Percentiles rank a stretch among this genome's conserved stretches.
Evolutionary conservation across 2,329 filamentous ascomycete genomes (phyloP).

Genomic region (Aureobasidium subglaciale): DNA sequence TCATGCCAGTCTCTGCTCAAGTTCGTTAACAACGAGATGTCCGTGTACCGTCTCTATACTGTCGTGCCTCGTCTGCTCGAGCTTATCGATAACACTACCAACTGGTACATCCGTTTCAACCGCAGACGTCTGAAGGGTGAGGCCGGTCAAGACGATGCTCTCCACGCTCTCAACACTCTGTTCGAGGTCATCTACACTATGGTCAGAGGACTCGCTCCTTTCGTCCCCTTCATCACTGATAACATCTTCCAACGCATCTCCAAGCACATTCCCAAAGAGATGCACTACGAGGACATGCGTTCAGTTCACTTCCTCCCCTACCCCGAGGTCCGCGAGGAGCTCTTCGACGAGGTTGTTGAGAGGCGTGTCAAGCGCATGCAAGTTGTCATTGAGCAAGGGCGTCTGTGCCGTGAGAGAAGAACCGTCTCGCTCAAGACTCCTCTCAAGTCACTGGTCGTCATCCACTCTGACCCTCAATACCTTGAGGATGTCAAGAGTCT

Average conservation of each 20-base stretch:
- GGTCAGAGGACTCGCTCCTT: constrained; percentile 80
- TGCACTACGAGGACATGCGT: constrained; percentile 62
- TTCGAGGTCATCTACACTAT: constrained; percentile 91
- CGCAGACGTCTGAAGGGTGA: constrained; percentile 85
- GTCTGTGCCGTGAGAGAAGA: constrained; percentile 77
- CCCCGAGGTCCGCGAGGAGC: constrained; percentile 78
- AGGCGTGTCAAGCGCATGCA: constrained; percentile 87
- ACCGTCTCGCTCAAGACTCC: constrained; percentile 85
- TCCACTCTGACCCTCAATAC: constrained; percentile 76
- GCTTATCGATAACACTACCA: constrained; percentile 90
- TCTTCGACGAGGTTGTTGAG: constrained; percentile 82
- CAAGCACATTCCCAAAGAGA: constrained; percentile 68
- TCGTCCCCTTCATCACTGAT: constrained; percentile 92
- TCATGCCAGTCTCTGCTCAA: constrained; percentile 84
- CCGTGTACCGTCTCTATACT: constrained; percentile 65
- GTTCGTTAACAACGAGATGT: constrained; percentile 92
- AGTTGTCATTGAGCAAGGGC: constrained; percentile 83
- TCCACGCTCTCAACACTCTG: constrained; percentile 85
- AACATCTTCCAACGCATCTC: constrained; percentile 83
- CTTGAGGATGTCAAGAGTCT: constrained; percentile 80
- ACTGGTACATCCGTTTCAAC: constrained; percentile 98
- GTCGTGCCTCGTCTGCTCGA: constrained; percentile 69
- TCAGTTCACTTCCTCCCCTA: constrained; percentile 91
- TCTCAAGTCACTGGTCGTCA: constrained; percentile 79
- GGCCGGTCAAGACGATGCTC: constrained; percentile 75